phyloP scores from a whole-genome alignment of 768 basidiomycete genomes.

The Agrocybe pediades region DNA sequence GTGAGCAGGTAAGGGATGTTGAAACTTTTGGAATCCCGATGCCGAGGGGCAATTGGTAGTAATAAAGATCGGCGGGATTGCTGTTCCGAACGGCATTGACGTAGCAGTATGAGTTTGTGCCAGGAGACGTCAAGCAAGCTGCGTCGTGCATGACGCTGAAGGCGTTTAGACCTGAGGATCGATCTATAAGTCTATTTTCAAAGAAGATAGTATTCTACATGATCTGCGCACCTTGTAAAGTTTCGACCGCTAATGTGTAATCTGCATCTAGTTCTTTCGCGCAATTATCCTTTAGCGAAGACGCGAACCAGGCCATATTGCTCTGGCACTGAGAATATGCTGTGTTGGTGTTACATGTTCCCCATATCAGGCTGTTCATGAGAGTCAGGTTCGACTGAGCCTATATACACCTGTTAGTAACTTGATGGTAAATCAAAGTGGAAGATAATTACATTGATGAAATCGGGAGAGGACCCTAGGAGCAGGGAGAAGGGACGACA shows the following conservation, averaged over 20 bases:
- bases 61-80: slow-evolving; percentile 70
- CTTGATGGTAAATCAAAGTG: not conserved
- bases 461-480: slow-evolving; percentile 51
- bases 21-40: slow-evolving; percentile 49
- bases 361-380: slow-evolving; percentile 74
- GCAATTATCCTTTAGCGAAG: slow-evolving; percentile 51
- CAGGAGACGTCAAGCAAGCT: slow-evolving; percentile 61
- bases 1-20: slow-evolving; percentile 58
- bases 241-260: slow-evolving; percentile 52
- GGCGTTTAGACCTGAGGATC: slow-evolving; percentile 53
- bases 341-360: slow-evolving; percentile 70
- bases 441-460: slow-evolving; percentile 49
- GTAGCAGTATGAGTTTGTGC: slow-evolving; percentile 72
- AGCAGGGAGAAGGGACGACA: slow-evolving; percentile 80
- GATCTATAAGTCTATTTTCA: not conserved
- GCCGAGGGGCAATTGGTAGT: slow-evolving; percentile 70
- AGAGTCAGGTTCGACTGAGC: slow-evolving; percentile 62
- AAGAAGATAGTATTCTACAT: not conserved
- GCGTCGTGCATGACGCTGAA: slow-evolving; percentile 63
- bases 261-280: slow-evolving; percentile 51
- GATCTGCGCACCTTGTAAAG: slow-evolving; percentile 59
- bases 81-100: slow-evolving; percentile 57
- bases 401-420: slow-evolving; percentile 38
- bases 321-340: slow-evolving; percentile 51
- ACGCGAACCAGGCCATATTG: slow-evolving; percentile 70